These are phyloP conservation scores for Talaromyces sp. DNA, from an alignment of 2,329 filamentous ascomycete species.

Conservation along the genomic window DNA sequence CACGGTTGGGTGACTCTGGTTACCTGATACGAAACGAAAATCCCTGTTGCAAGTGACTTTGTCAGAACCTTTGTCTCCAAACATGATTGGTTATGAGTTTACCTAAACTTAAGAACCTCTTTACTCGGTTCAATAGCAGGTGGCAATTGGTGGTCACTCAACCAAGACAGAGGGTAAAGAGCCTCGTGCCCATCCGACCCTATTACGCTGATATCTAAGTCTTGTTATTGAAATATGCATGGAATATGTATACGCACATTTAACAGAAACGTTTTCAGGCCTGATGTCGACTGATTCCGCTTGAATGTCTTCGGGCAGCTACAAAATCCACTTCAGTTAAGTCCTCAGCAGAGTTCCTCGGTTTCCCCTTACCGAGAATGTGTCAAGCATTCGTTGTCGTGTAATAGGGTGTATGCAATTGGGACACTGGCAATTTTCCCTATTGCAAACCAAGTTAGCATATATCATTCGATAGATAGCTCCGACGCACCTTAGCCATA, in stretches of 20 bases:
- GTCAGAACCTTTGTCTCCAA: not conserved
- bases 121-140: slow-evolving; percentile 17
- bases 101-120: slow-evolving; percentile 16
- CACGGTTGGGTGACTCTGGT: slow-evolving; percentile 52
- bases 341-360: too few species aligned
- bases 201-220: slow-evolving; percentile 24
- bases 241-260: slow-evolving; percentile 39
- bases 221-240: slow-evolving; percentile 9
- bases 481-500: slow-evolving; percentile 10
- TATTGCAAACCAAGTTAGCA: not conserved
- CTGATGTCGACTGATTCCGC: slow-evolving; percentile 26
- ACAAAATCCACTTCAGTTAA: not conserved
- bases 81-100: slow-evolving; percentile 14
- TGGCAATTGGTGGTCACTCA: slow-evolving; percentile 43
- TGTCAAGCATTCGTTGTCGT: slow-evolving; percentile 63
- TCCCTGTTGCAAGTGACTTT: slow-evolving; percentile 17
- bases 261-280: slow-evolving; percentile 40
- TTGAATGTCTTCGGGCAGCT: slow-evolving; percentile 46
- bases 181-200: slow-evolving; percentile 68
- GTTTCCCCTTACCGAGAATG: slow-evolving; percentile 52
- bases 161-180: slow-evolving; percentile 60
- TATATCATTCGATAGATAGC: not conserved
- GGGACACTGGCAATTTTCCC: slow-evolving; percentile 68
- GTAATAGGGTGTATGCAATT: slow-evolving; percentile 65
- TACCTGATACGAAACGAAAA: slow-evolving; percentile 36